Evolutionary conservation across 441 rosid species (phyloP).

Genomic region (Bruguiera hainesii): DNA sequence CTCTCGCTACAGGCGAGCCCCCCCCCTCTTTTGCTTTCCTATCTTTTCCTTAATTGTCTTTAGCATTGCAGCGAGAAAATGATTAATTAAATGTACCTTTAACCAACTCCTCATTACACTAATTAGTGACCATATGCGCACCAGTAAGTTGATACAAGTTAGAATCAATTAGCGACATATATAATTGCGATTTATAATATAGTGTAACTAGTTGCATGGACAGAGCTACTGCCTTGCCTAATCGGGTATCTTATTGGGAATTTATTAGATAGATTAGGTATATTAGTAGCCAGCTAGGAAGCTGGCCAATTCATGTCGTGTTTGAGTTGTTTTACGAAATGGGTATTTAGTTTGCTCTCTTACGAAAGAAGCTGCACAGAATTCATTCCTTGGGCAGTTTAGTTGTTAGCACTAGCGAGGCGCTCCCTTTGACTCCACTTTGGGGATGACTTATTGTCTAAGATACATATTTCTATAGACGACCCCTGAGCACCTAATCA

Average conservation of each 20-base stretch:
- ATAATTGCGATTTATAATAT: background rate
- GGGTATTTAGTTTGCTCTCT: too few relatives aligned
- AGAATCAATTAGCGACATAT: background rate
- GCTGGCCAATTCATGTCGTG: too few relatives aligned
- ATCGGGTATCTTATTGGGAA: background rate
- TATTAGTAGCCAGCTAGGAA: too few relatives aligned
- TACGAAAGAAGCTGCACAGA: too few relatives aligned
- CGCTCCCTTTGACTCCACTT: too few relatives aligned
- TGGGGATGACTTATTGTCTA: too few relatives aligned
- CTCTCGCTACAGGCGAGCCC: slow-evolving; percentile 31
- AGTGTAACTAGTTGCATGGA: slow-evolving; percentile 13
- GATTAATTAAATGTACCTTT: slow-evolving; percentile 1
- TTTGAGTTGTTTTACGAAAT: too few relatives aligned
- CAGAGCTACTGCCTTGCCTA: background rate
- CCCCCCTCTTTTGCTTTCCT: background rate
- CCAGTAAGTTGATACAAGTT: background rate
- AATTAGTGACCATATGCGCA: slow-evolving; percentile 17
- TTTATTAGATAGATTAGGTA: too few relatives aligned
- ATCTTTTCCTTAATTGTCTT: background rate
- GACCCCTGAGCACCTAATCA: too few relatives aligned
- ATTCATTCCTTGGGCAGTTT: too few relatives aligned
- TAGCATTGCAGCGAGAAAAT: background rate
- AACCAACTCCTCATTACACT: slow-evolving; percentile 37
- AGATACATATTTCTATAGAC: too few relatives aligned
- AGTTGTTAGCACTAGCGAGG: too few relatives aligned